These are phyloP conservation scores for Tuber brumale DNA, from an alignment of 495 filamentous ascomycete genomes.

Conservation along the genomic window DNA sequence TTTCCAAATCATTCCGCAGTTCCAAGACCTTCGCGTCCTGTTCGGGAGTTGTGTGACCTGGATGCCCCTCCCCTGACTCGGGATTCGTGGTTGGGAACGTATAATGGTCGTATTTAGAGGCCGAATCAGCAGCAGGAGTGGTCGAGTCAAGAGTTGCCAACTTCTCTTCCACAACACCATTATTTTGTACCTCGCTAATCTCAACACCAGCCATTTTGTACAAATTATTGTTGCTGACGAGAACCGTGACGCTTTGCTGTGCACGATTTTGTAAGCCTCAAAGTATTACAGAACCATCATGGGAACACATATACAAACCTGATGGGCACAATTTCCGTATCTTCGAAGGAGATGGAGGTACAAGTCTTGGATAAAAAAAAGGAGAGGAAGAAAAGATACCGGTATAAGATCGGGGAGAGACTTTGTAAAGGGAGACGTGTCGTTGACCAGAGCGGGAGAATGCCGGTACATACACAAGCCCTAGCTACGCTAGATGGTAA, in stretches of 20 bases:
- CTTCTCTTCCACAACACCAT: neutral
- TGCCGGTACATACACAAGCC: neutral
- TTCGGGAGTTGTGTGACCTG: slow-evolving; percentile 76
- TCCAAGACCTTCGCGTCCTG: slow-evolving; percentile 88
- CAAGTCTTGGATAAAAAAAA: neutral
- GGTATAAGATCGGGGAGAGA: neutral
- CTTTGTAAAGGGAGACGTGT: neutral
- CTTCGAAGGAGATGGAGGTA: neutral
- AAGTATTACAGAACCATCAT: neutral
- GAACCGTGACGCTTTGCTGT: neutral
- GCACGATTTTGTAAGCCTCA: neutral
- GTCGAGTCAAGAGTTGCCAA: neutral
- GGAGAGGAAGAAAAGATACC: neutral
- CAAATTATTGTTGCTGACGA: neutral
- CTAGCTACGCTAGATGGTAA: neutral
- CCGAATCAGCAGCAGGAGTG: neutral
- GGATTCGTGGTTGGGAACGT: slow-evolving; percentile 80
- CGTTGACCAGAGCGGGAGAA: neutral
- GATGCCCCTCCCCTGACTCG: slow-evolving; percentile 64
- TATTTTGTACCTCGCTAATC: neutral
- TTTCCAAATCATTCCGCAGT: slow-evolving; percentile 75
- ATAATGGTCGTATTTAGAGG: slow-evolving; percentile 89
- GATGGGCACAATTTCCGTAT: neutral
- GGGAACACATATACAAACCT: neutral
- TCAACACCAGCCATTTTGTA: neutral